These are phyloP conservation scores for Trichoderma sp. DNA, from an alignment of 2,329 filamentous ascomycete genomes.

Conservation along the genomic window DNA sequence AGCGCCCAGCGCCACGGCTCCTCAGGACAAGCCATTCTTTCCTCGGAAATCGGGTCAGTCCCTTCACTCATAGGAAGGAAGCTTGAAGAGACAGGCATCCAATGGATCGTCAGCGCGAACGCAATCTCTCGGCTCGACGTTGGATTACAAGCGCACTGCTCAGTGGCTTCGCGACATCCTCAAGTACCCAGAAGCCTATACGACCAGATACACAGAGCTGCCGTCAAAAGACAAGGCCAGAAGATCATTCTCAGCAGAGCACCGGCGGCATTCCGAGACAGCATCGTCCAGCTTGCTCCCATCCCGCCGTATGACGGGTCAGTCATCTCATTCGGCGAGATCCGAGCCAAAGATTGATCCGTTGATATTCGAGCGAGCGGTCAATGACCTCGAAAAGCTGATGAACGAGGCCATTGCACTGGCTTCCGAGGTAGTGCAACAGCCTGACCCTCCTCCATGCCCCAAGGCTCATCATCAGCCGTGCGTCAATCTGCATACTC, in stretches of 20 bases:
- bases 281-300: slow-evolving; percentile 30
- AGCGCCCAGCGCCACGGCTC: neutral
- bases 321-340: slow-evolving; percentile 32
- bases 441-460: slow-evolving; percentile 33
- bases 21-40: slow-evolving; percentile 15
- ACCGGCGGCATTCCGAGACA: slow-evolving; percentile 34
- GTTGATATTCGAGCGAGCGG: slow-evolving; percentile 41
- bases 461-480: slow-evolving; percentile 28
- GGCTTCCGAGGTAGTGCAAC: slow-evolving; percentile 46
- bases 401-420: slow-evolving; percentile 51
- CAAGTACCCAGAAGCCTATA: slow-evolving; percentile 35
- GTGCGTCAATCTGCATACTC: slow-evolving; percentile 28
- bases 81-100: slow-evolving; percentile 18
- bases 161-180: slow-evolving; percentile 42
- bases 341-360: slow-evolving; percentile 36
- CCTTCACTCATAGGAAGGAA: slow-evolving; percentile 6
- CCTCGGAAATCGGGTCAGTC: slow-evolving; percentile 24
- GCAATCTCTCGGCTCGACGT: slow-evolving; percentile 36
- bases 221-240: slow-evolving; percentile 30
- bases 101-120: slow-evolving; percentile 31
- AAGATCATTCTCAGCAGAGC: slow-evolving; percentile 28
- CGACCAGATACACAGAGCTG: slow-evolving; percentile 37
- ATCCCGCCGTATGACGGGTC: slow-evolving; percentile 30
- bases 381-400: slow-evolving; percentile 51
- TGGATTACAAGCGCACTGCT: slow-evolving; percentile 41